A percentile compares a stretch with the other conserved stretches of the same genome.
Evolutionary conservation across 306 rosid genomes (phyloP).

Genomic region (Prunus mongolica): DNA sequence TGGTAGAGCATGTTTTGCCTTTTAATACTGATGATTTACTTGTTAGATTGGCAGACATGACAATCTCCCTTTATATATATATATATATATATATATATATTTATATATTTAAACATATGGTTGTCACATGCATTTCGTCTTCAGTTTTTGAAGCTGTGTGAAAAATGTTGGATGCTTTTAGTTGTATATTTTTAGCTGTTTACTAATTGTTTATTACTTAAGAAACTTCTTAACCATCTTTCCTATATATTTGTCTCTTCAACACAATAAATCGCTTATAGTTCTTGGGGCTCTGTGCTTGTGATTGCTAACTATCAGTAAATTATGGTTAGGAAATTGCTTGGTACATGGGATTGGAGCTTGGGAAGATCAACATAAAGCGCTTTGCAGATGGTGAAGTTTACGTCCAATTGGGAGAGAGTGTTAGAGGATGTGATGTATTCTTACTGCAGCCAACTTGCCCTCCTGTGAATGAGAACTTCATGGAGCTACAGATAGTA

Average conservation of each 20-base stretch:
- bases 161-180: background rate
- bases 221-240: background rate
- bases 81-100: background rate
- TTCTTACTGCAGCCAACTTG: constrained; percentile 85
- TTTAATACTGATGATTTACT: background rate
- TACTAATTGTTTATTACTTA: background rate
- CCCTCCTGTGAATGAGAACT: constrained; percentile 95
- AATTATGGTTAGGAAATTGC: constrained; percentile 65
- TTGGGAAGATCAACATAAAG: constrained; percentile 73
- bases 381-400: constrained; percentile 97
- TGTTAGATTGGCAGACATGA: background rate
- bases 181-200: background rate
- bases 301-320: constrained; percentile 11
- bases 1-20: background rate
- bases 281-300: background rate
- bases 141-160: background rate
- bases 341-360: constrained; percentile 86
- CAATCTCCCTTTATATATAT: background rate
- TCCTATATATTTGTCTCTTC: too few relatives aligned
- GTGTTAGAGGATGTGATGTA: constrained; percentile 93
- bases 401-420: constrained; percentile 91
- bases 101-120: background rate
- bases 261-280: background rate
- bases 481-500: constrained; percentile 89
- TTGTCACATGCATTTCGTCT: background rate